Base-by-base conservation (phyloP, 352 stramenopile species). In the Paralagenidium karlingii region DNA sequence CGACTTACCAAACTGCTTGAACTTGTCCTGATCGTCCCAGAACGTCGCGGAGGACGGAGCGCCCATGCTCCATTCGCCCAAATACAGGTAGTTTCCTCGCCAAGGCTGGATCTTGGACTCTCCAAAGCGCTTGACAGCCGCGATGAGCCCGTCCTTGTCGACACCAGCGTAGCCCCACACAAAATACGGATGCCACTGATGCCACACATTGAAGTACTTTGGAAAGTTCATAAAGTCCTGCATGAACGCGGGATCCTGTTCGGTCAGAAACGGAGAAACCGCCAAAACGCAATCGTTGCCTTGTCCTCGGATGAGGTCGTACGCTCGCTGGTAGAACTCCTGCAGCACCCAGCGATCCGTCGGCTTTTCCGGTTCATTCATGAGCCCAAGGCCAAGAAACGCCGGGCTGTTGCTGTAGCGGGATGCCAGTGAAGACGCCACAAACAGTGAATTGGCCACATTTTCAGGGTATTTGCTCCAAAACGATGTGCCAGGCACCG, bases 351-450 rank as follows among this genome's bases (percentile, higher is more conserved):
- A 50, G 8, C 56, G 68, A 21, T 71, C 53, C 40, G 61, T 40
- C 0, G 60, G 61, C 44, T 65, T 63, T 44, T 76, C 63, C 0
- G 67, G 67, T 43, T 91, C 77, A 55, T 91, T 94, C 18, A 94
- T 45, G 16, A 92, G 34, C 0, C 70, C 70, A 34, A 94, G 52
- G 0, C 82, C 82, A 5, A 82, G 49, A 21, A 81, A 81, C 33
- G 60, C 52, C 10, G 51, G 47, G 11, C 48, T 60, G 16, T 49
- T 34, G 38, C 51, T 51, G 39, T 81, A 81, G 10, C 63, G 52
- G 21, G 47, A 40, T 3, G 61, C 67, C 7, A 81, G 43, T 32
- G 77, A 81, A 16, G 32, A 20, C 12, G 55, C 67, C 11, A 74
- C 45, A 19, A 57, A 62, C 1, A 91, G 59, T 3, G 80, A 74